Conservation (phyloP, 306 rosid genomes). For the Castanea mollissima region DNA sequence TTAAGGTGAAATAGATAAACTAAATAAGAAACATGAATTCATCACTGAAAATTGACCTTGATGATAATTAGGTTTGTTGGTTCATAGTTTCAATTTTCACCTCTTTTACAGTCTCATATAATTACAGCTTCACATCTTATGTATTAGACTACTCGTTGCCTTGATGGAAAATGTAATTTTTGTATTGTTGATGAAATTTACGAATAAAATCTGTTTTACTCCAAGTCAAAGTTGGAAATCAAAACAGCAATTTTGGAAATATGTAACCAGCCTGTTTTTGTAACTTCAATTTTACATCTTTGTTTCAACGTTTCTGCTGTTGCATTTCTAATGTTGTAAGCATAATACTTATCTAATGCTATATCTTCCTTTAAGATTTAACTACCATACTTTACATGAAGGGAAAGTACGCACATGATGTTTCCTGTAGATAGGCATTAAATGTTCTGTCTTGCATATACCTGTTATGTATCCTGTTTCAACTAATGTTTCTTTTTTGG, state of each 20-base stretch:
- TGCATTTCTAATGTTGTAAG: not conserved
- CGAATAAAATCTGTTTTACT: not conserved
- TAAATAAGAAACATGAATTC: not conserved
- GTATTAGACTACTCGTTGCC: not conserved
- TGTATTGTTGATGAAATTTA: not conserved
- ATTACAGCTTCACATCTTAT: not conserved
- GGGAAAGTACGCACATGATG: not conserved
- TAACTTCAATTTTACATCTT: not conserved
- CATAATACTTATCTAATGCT: no score
- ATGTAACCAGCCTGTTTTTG: not conserved
- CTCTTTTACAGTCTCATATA: not conserved
- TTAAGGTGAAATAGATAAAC: not conserved
- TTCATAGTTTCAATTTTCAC: not conserved
- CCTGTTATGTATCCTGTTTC: slow-evolving; percentile 8
- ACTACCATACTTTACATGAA: not conserved
- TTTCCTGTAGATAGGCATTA: not conserved
- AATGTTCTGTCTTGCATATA: not conserved
- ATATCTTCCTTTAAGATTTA: not conserved
- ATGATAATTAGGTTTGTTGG: not conserved
- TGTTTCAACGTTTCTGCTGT: not conserved
- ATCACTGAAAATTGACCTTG: not conserved
- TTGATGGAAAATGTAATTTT: not conserved
- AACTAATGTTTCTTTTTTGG: slow-evolving; percentile 12
- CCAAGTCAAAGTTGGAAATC: not conserved
- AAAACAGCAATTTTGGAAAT: not conserved